Base-by-base conservation (phyloP, 2,329 filamentous ascomycete species). In the Emydomyces testavorans region DNA sequence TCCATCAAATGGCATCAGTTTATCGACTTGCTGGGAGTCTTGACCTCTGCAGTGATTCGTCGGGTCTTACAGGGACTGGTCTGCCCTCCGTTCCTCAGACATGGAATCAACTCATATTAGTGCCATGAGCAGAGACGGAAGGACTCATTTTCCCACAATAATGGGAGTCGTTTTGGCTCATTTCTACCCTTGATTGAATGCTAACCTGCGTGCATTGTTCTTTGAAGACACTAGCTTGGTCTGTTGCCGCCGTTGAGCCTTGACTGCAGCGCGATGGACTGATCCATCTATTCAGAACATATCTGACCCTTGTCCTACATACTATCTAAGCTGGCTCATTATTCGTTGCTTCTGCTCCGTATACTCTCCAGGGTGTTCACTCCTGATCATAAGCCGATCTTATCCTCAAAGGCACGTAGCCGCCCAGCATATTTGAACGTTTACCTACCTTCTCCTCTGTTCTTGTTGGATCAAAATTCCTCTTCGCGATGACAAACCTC, bases 261-360 rank as follows among this genome's bases (percentile, higher is more conserved):
- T 45, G 42, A 31, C 23, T 21, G 18, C 18, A 21, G 20, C 35
- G 18, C 24, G 4, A 23, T 29, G 11, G 24, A 32, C 34, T 21
- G 21, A 37, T 11, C 16, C 5, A 28, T 28, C 32, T 16, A 28
- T 45, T 28, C 4, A 11, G n/a, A 37, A 18, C 7, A 29, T 11
- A 35, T 26, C 21, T 13, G 16, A 18, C 24, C 35, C 34, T 32
- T 46, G 44, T n/a, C n/a, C n/a, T n/a, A n/a, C n/a, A n/a, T 46
- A 46, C 35, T 1, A 46, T 35, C 26, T 23, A 10, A 4, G 31
- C 18, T 18, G 35, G 32, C 43, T n/a, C n/a, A n/a, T n/a, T 32
- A 46, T 38, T 46, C 34, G 43, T 46, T 34, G 41, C 35, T 46
- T 37, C 16, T 20, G 20, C 26, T 18, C 24, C n/a, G n/a, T n/a